phyloP scores from a whole-genome alignment of 2,329 filamentous ascomycete species.

The Fusarium oligoseptatum region DNA sequence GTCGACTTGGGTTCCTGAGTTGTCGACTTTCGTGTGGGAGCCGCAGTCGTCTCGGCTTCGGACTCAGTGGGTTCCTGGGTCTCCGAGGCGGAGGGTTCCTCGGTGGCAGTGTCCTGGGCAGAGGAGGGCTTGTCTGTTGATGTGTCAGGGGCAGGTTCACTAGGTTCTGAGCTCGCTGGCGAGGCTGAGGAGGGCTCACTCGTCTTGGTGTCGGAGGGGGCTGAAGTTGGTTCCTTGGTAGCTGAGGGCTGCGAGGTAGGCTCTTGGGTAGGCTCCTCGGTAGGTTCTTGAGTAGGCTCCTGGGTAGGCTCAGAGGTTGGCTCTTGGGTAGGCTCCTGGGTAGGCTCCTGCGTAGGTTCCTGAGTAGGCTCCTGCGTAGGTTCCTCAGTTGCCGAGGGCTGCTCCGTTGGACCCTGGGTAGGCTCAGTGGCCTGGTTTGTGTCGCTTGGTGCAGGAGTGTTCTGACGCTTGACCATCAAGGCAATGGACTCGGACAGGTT shows the following conservation, averaged over 20 bases:
- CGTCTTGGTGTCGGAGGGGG: constrained; percentile 19
- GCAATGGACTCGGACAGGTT: constrained; percentile 61
- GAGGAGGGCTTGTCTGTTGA: constrained; percentile 36
- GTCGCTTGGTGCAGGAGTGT: constrained; percentile 51
- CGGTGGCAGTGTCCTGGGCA: constrained; percentile 34
- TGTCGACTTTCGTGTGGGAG: constrained; percentile 21
- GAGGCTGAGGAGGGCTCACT: constrained; percentile 43
- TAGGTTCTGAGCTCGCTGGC: constrained; percentile 36
- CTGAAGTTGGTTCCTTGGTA: constrained; percentile 25
- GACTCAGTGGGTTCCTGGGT: constrained; percentile 27
- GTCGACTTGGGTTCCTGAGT: constrained; percentile 29
- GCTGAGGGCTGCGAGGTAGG: constrained; percentile 19
- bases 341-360: constrained; percentile 24
- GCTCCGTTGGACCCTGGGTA: constrained; percentile 9
- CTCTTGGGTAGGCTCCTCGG: constrained; percentile 8
- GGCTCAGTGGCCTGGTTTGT: constrained; percentile 16
- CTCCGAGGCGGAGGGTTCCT: constrained; percentile 27
- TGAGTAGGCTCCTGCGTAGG: constrained; percentile 14
- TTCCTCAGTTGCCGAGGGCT: constrained; percentile 18
- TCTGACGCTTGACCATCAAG: constrained; percentile 72
- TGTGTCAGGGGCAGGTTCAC: constrained; percentile 43
- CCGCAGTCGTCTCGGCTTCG: constrained; percentile 25
- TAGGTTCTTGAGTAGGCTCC: constrained; percentile 18
- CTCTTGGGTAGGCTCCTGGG: constrained; percentile 17
- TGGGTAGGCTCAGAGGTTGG: constrained; percentile 22